Evolutionary conservation across 139 green algal species (phyloP).

Genomic region (Dunaliella primolecta): DNA sequence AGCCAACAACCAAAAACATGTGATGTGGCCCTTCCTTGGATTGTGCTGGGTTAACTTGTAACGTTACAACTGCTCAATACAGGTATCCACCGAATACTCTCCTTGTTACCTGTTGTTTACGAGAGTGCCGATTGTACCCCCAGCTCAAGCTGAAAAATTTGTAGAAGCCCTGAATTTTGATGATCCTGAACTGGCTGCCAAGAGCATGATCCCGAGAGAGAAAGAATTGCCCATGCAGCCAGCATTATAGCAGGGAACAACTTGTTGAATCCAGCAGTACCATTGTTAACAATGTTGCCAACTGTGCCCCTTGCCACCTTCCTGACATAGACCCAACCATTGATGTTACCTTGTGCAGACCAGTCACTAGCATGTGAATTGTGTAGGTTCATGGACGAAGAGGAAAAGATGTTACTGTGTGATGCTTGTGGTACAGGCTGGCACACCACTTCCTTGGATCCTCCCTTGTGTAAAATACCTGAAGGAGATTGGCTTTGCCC

Average conservation of each 20-base stretch:
- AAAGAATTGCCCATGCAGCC: too few species aligned
- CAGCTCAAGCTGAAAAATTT: too few species aligned
- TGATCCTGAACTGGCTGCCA: too few species aligned
- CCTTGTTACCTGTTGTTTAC: neutral
- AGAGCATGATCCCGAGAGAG: too few species aligned
- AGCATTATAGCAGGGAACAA: too few species aligned
- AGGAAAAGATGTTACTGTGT: neutral
- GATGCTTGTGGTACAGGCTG: neutral
- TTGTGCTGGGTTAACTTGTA: neutral
- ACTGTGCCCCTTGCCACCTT: neutral
- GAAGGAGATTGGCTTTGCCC: neutral
- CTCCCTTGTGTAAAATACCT: neutral
- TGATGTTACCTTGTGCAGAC: too few species aligned
- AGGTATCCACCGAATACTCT: neutral
- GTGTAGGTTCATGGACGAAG: neutral
- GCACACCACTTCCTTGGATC: neutral
- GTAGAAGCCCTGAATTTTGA: too few species aligned
- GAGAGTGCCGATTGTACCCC: too few species aligned
- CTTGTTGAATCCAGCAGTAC: too few species aligned
- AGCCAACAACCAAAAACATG: neutral
- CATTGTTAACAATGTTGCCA: too few species aligned
- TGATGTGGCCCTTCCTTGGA: neutral
- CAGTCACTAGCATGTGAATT: neutral
- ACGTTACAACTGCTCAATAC: neutral
- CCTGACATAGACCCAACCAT: neutral